Evolutionary conservation across 371 early-diverging fungal genomes (phyloP).

Genomic region (Mortierella polycephala): DNA sequence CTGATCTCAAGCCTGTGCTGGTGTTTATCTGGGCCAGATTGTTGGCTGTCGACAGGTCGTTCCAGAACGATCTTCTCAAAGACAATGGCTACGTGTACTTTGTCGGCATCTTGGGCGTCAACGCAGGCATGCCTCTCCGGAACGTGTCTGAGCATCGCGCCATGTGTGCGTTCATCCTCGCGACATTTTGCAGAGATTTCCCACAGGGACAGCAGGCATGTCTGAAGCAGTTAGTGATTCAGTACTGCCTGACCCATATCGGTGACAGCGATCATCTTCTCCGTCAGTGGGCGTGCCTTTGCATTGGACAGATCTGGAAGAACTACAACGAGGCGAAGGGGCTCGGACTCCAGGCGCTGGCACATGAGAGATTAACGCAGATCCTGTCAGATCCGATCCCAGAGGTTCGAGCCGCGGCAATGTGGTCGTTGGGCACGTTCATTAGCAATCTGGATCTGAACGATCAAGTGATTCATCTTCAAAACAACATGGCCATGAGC

Average conservation of each 20-base stretch:
- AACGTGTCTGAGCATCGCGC: constrained; percentile 90
- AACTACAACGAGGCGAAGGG: constrained; percentile 80
- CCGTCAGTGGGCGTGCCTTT: constrained; percentile 91
- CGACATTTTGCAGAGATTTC: constrained; percentile 88
- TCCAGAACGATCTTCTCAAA: constrained; percentile 92
- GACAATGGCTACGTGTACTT: constrained; percentile 95
- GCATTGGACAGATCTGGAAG: constrained; percentile 89
- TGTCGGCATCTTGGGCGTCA: constrained; percentile 84
- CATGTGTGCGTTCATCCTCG: constrained; percentile 92
- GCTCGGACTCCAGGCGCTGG: constrained; percentile 73
- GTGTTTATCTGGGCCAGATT: constrained; percentile 98
- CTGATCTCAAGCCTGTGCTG: constrained; percentile 92
- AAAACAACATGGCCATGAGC: constrained; percentile 74
- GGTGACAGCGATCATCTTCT: constrained; percentile 84
- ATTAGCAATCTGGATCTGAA: constrained; percentile 80
- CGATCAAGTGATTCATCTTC: constrained; percentile 75
- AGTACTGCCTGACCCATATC: constrained; percentile 76
- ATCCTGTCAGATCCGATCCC: constrained; percentile 78
- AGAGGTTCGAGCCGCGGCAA: constrained; percentile 88
- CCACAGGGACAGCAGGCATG: constrained; percentile 87
- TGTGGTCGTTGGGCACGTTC: constrained; percentile 83
- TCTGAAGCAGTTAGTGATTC: constrained; percentile 74
- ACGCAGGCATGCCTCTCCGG: constrained; percentile 74
- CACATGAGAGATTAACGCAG: constrained; percentile 74
- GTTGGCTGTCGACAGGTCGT: constrained; percentile 89